Conservation (phyloP, 129 eudicot species). For the Pseudognaphalium luteoalbum region DNA sequence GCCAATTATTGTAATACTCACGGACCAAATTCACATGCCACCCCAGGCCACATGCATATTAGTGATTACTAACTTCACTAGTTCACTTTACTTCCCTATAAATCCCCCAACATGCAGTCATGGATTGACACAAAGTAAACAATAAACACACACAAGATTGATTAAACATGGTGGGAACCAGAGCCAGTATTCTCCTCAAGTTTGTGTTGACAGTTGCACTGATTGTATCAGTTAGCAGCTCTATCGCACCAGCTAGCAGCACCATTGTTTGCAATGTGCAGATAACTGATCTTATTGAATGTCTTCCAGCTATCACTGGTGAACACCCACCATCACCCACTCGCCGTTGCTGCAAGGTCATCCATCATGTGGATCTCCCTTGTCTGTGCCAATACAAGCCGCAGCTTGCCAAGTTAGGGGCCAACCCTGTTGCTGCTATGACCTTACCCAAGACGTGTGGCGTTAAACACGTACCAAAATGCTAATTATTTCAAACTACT, state of each 20-base stretch:
- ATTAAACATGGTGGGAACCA: conserved; percentile 15
- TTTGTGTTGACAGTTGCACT: conserved; percentile 17
- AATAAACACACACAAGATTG: not conserved
- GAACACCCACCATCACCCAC: conserved; percentile 47
- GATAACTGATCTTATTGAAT: conserved; percentile 39
- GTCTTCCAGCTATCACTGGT: conserved; percentile 55
- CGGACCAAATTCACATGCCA: conserved; percentile 26
- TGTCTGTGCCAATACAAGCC: conserved; percentile 53
- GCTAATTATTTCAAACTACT: not conserved
- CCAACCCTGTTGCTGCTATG: conserved; percentile 51
- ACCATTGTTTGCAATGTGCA: conserved; percentile 41
- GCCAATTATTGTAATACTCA: conserved; percentile 1
- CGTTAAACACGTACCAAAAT: conserved; percentile 27
- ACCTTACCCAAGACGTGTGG: conserved; percentile 46
- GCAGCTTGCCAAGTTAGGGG: conserved; percentile 39
- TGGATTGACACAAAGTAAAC: conserved; percentile 12
- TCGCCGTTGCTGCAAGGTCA: conserved; percentile 42
- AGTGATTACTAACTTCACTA: not conserved
- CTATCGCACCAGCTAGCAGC: conserved; percentile 20
- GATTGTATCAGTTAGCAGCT: conserved; percentile 9
- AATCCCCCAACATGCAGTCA: conserved; percentile 1
- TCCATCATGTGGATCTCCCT: conserved; percentile 38
- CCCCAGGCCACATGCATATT: not conserved
- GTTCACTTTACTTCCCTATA: conserved; percentile 7
- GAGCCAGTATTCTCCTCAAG: conserved; percentile 11